phyloP scores from a whole-genome alignment of 2,329 filamentous ascomycete species.

The Tolypocladium pustulatum region DNA sequence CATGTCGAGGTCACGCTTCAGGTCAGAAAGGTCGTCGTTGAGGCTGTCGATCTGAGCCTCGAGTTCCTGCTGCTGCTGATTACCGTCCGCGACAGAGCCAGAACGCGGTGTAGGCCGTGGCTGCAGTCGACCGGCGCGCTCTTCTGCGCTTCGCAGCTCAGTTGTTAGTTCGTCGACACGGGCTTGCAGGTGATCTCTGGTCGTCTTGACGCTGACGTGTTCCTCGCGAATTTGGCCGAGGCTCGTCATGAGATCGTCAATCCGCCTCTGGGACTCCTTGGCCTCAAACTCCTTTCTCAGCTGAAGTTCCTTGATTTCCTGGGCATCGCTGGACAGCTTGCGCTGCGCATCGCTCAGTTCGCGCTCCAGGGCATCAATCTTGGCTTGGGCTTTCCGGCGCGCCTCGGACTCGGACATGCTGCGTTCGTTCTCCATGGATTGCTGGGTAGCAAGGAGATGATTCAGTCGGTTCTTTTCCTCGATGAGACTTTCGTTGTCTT shows the following conservation, averaged over 20 bases:
- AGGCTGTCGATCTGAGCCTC: slow-evolving; percentile 68
- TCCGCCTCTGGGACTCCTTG: slow-evolving; percentile 78
- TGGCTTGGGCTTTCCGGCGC: slow-evolving; percentile 67
- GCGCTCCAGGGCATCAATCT: slow-evolving; percentile 66
- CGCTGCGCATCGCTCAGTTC: slow-evolving; percentile 72
- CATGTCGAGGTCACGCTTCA: slow-evolving; percentile 79
- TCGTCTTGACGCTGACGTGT: slow-evolving; percentile 75
- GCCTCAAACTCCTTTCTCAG: slow-evolving; percentile 84
- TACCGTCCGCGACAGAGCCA: slow-evolving; percentile 29
- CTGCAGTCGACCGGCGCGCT: slow-evolving; percentile 72
- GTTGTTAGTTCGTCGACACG: slow-evolving; percentile 83
- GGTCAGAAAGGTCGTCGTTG: slow-evolving; percentile 69
- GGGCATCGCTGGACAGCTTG: slow-evolving; percentile 71
- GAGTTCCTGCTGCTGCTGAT: slow-evolving; percentile 35
- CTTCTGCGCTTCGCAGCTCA: slow-evolving; percentile 80
- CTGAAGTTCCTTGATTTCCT: slow-evolving; percentile 74
- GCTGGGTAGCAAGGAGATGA: slow-evolving; percentile 70
- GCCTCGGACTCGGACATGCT: slow-evolving; percentile 75
- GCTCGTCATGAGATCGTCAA: slow-evolving; percentile 79
- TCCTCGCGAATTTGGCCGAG: slow-evolving; percentile 78
- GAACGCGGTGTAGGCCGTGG: slow-evolving; percentile 61
- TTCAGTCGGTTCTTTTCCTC: slow-evolving; percentile 82
- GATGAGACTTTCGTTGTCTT: slow-evolving; percentile 75
- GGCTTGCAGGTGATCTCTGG: slow-evolving; percentile 77
- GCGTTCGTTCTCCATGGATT: slow-evolving; percentile 85